Conservation (phyloP, 2,329 filamentous ascomycete genomes). For the Epichloe aotearoae region DNA sequence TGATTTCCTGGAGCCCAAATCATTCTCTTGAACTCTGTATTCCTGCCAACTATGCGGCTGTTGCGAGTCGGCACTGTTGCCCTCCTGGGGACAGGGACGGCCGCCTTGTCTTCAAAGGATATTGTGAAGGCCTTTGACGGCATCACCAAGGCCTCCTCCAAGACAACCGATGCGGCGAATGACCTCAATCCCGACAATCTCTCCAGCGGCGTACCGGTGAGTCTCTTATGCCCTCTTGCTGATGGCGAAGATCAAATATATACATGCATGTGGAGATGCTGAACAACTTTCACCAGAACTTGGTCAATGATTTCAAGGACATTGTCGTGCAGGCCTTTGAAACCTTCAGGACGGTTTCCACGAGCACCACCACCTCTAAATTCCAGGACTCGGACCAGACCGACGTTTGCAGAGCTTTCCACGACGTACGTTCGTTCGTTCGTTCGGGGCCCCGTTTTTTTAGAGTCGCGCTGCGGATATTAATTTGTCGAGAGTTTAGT, state of each 20-base stretch:
- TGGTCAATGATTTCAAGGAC: neutral
- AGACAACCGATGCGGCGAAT: constrained; percentile 4
- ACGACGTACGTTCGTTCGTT: neutral
- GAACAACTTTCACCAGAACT: neutral
- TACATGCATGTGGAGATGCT: no score
- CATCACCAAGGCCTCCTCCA: constrained; percentile 6
- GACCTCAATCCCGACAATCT: constrained; percentile 2
- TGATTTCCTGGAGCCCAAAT: no score
- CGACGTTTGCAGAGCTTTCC: constrained; percentile 8
- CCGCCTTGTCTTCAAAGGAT: constrained; percentile 3
- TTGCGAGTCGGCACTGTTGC: constrained; percentile 9
- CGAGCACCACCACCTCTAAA: neutral
- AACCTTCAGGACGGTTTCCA: neutral
- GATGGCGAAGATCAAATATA: neutral
- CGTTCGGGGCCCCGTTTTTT: no score
- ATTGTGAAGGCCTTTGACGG: constrained; percentile 6
- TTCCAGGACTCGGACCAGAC: constrained; percentile 7
- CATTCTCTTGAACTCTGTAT: no score
- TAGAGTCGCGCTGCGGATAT: no score
- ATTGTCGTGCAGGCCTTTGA: neutral
- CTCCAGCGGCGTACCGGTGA: neutral
- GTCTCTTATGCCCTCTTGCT: neutral
- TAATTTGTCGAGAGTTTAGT: neutral
- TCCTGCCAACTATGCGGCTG: constrained; percentile 4
- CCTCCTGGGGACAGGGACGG: constrained; percentile 7